Evolutionary conservation across 2,329 filamentous ascomycete species (phyloP), one percentile per base, ranked within the genome.

Genomic region (Passalora sequoiae): DNA sequence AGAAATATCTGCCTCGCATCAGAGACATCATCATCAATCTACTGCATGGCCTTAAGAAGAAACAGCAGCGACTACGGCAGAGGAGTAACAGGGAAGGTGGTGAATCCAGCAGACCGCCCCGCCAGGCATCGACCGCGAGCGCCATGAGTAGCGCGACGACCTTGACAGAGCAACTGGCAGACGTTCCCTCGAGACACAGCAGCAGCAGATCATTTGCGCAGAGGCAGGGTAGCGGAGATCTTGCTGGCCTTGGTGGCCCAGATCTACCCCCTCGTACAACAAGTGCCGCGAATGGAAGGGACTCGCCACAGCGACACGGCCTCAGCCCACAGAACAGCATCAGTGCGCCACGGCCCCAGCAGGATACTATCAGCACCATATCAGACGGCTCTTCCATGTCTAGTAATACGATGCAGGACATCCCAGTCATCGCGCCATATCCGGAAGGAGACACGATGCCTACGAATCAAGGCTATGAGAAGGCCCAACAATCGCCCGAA

Each of bases 21-120:
- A 83, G 92, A 58, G 92, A 98, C 66, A 98, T 98, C 60, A 98
- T 98, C 62, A 97, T 98, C 66, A 96, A 94, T 63, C 74, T 98
- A 21, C 77, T 98, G 6, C 92, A 98, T 64, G 92, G 92, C 2
- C 70, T 98, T 51, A 98, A 98, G 72, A 84, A 91, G 66, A 98
- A 98, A 66, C 92, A 98, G 63, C 89, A 94, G 61, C 87, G 89
- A 58, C 69, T 98, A 59, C 72, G 80, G 32, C 77, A 78, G 50
- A 73, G 75, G 47, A 72, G 72, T 46, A 69, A 66, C 46, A 63
- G 64, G 40, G 57, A 56, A 39, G 71, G 63, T 40, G 65, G 40
- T 10, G 56, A 47, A 13, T 47, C 49, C 33, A 68, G 42, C 39
- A 51, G 45, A 37, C 52, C 57, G 22, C 56, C 65, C 2, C 56